Percentiles rank a stretch among this genome's conserved stretches.
Evolutionary conservation across 2,329 filamentous ascomycete species (phyloP).

Genomic region (Pezicula radicicola): DNA sequence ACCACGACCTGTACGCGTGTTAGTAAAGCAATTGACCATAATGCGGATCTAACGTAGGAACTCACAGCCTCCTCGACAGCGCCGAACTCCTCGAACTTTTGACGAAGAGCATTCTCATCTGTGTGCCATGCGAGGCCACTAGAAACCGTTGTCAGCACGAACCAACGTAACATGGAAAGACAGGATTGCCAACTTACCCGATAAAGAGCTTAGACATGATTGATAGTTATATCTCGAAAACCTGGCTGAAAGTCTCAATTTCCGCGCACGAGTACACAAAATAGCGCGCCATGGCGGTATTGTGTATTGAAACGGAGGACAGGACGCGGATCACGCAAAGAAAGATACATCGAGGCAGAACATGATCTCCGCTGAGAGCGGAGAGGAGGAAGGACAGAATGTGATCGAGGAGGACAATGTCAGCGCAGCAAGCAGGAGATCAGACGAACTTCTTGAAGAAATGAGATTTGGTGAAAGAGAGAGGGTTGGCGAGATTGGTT

Average conservation of each 20-base stretch:
- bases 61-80: constrained; percentile 92
- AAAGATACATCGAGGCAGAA: constrained; percentile 34
- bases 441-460: constrained; percentile 31
- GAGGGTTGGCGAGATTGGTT: constrained; percentile 3
- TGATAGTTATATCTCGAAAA: constrained; percentile 25
- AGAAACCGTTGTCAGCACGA: constrained; percentile 14
- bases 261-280: constrained; percentile 31
- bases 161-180: not conserved
- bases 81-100: constrained; percentile 92
- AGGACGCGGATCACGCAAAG: constrained; percentile 27
- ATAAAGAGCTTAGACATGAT: constrained; percentile 93
- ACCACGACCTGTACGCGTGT: constrained; percentile 73
- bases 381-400: constrained; percentile 18
- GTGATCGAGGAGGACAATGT: constrained; percentile 21
- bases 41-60: constrained; percentile 25
- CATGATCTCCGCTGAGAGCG: constrained; percentile 25
- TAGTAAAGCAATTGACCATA: constrained; percentile 6
- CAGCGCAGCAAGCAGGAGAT: constrained; percentile 30
- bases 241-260: constrained; percentile 34
- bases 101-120: constrained; percentile 78
- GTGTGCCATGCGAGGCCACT: constrained; percentile 99
- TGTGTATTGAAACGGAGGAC: constrained; percentile 27
- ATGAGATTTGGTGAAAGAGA: constrained; percentile 13
- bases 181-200: constrained; percentile 60
- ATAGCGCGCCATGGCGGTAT: constrained; percentile 27